A percentile compares a stretch with the other conserved stretches of the same genome.
These are phyloP conservation scores for Penicillium rolfsii DNA, from an alignment of 2,329 filamentous ascomycete species.

Conservation along the genomic window DNA sequence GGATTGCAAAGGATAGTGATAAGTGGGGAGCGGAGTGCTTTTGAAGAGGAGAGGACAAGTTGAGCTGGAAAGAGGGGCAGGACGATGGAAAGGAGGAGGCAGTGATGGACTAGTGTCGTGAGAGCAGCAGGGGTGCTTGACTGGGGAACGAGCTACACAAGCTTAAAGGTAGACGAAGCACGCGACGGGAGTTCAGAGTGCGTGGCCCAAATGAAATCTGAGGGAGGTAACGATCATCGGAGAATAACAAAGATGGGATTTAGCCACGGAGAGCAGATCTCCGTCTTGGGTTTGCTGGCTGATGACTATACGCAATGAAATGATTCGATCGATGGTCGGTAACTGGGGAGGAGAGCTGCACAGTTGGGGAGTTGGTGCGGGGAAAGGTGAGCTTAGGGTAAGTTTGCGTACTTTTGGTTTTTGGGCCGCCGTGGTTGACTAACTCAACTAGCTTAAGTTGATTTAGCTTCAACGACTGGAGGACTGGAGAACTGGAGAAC, in stretches of 20 bases:
- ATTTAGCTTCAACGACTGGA: too few relatives aligned
- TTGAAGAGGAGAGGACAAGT: conserved; percentile 5
- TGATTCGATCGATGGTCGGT: conserved; percentile 7
- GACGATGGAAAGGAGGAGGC: conserved; percentile 8
- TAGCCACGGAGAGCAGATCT: conserved; percentile 2
- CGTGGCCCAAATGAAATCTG: conserved; percentile 7
- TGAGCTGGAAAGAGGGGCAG: conserved; percentile 10
- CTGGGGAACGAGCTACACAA: not conserved
- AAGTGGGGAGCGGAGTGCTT: conserved; percentile 1
- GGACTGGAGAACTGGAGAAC: not conserved
- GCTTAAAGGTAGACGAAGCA: not conserved
- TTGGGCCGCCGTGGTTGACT: not conserved
- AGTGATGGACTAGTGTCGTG: not conserved
- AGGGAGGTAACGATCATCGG: conserved; percentile 17
- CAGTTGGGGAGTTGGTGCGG: conserved; percentile 12
- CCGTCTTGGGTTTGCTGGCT: not conserved
- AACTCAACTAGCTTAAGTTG: not conserved
- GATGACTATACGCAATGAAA: not conserved
- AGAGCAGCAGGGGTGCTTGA: conserved; percentile 6
- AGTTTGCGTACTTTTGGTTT: not conserved
- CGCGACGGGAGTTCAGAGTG: not conserved
- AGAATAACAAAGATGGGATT: not conserved
- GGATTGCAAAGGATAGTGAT: not conserved
- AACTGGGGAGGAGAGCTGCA: conserved; percentile 8
- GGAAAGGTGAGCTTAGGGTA: conserved; percentile 14